Evolutionary conservation across 805 yeast species (phyloP).

Genomic region (Myxozyma kluyveri): DNA sequence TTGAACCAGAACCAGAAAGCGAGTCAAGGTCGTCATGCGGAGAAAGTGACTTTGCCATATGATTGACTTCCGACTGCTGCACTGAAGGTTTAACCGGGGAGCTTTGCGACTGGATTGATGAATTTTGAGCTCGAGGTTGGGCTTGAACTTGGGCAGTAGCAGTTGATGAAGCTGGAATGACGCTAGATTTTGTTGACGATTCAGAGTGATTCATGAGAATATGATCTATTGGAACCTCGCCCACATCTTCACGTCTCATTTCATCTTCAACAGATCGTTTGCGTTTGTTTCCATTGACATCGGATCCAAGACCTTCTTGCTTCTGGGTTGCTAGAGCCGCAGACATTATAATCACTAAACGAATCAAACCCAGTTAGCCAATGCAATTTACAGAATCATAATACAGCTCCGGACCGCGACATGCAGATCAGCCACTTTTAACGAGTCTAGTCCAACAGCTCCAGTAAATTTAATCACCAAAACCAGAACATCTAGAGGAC

Average conservation of each 20-base stretch:
- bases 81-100: background rate
- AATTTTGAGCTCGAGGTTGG: conserved; percentile 10
- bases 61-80: background rate
- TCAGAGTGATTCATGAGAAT: conserved; percentile 8
- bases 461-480: background rate
- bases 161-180: conserved; percentile 1
- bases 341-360: background rate
- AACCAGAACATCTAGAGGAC: background rate
- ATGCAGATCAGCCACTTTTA: background rate
- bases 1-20: conserved; percentile 31
- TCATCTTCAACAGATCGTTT: background rate
- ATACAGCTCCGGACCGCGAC: background rate
- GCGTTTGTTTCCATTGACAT: conserved; percentile 11
- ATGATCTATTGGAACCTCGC: conserved; percentile 19
- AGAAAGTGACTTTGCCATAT: background rate
- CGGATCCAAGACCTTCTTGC: background rate
- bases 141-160: conserved; percentile 15
- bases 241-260: background rate
- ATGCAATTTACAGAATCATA: background rate
- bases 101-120: background rate
- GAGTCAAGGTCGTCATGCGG: background rate
- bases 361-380: background rate
- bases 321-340: background rate
- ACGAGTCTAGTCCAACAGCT: background rate
- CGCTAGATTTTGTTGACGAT: background rate